Conservation (phyloP, 2,329 filamentous ascomycete species). For the Myriangium duriaei region DNA sequence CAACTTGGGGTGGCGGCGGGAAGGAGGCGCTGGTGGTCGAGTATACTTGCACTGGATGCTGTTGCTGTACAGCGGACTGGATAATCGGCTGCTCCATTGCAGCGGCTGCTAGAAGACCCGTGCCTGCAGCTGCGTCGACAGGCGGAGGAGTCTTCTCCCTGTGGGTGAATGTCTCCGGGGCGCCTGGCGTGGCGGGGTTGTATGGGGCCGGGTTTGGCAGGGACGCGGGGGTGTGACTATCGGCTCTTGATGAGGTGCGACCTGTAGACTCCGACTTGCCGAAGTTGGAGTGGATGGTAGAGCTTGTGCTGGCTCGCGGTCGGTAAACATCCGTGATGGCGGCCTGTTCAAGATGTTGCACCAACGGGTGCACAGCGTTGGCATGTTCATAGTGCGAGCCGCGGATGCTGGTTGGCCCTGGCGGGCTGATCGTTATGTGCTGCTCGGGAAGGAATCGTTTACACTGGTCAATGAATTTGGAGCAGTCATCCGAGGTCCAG, state of each 20-base stretch:
- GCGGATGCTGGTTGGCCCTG: conserved; percentile 42
- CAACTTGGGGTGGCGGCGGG: not conserved
- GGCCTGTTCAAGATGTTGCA: conserved; percentile 60
- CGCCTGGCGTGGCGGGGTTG: conserved; percentile 65
- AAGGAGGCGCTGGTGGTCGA: conserved; percentile 5
- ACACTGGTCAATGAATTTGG: conserved; percentile 56
- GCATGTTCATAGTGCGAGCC: conserved; percentile 29
- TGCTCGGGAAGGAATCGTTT: conserved; percentile 49
- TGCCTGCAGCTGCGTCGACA: conserved; percentile 47
- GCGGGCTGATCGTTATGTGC: conserved; percentile 44
- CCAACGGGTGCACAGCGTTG: conserved; percentile 51
- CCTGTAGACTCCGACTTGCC: conserved; percentile 17
- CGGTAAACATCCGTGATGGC: conserved; percentile 51
- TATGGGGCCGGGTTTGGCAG: conserved; percentile 53
- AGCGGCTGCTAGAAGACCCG: conserved; percentile 28
- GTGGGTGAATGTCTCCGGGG: conserved; percentile 57
- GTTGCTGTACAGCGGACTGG: conserved; percentile 3
- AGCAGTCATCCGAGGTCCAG: conserved; percentile 61
- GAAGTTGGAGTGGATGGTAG: conserved; percentile 15
- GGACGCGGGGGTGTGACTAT: conserved; percentile 24
- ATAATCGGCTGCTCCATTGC: conserved; percentile 21
- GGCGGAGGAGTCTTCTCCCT: conserved; percentile 71
- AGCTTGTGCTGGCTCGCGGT: conserved; percentile 24
- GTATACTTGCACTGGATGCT: too few species aligned
- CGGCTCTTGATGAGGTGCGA: conserved; percentile 14